Base-by-base conservation (phyloP, 805 yeast genomes). In the Saccharomyces kudriavzevii region DNA sequence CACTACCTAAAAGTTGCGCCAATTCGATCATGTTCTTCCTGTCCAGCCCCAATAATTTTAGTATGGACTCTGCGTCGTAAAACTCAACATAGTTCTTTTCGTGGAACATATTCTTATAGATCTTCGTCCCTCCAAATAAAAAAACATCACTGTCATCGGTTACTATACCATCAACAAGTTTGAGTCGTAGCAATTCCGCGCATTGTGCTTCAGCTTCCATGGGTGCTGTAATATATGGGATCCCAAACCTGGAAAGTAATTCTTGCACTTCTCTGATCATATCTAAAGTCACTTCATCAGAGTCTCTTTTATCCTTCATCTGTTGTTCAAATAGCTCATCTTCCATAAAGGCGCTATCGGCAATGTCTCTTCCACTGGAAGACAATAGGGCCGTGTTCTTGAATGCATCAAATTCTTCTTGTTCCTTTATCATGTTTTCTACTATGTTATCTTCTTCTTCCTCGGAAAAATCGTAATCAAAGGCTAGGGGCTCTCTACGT, bases 151-250 rank as follows among this genome's bases (percentile, higher is more conserved):
- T 89, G 74, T 94, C 99, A 70, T 94, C 99, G 0, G 99, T 94
- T 25, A 94, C 84, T 5, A 94, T 85, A 0, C 99, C 99, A 69
- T 94, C 98, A 3, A 92, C 97, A 20, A 94, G 73, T 0, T 79
- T 81, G 24, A 90, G 68, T n/a, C 69, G 64, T 43, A 82, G 69
- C 5, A 94, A 70, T 58, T 85, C 88, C 0, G 96, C 97, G 71
- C 99, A 94, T 64, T 94, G 99, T 0, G 99, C 98, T 71, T 94
- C 99, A 1, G 99, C 99, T 70, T 94, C 99, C 91, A 89, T 89
- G 0, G 99, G 99, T 0, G 99, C 97, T 0, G 96, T 88, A 9
- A 94, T 79, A 60, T 82, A 94, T 0, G 99, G 99, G 4, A 94
- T 87, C 1, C 99, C 99, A 74, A 94, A 94, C 52, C 92, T 71